Conservation (phyloP, 306 rosid species). For the Arachis hypogaea region DNA sequence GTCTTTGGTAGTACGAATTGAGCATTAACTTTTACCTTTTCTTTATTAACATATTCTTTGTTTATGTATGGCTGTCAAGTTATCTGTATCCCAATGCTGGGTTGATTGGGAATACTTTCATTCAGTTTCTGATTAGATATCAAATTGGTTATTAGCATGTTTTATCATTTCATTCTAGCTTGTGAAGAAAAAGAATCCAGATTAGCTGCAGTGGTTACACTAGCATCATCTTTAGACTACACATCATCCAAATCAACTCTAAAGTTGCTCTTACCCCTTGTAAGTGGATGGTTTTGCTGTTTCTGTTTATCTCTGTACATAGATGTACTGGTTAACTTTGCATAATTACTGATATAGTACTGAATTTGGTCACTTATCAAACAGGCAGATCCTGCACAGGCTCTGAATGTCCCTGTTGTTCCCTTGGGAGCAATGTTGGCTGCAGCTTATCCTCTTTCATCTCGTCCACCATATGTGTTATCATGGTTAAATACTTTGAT, state of each 20-base stretch:
- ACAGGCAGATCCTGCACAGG: slow-evolving; percentile 99
- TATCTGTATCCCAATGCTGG: slow-evolving; percentile 21
- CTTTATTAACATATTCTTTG: slow-evolving; percentile 15
- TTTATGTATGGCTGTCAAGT: not conserved
- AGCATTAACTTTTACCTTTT: slow-evolving; percentile 29
- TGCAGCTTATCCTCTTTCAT: slow-evolving; percentile 92
- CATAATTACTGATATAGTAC: slow-evolving; percentile 27
- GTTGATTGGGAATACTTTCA: slow-evolving; percentile 3
- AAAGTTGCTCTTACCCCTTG: slow-evolving; percentile 88
- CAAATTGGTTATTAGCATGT: slow-evolving; percentile 30
- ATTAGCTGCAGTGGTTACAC: slow-evolving; percentile 85
- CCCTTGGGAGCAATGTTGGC: slow-evolving; percentile 86
- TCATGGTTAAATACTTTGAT: slow-evolving; percentile 86
- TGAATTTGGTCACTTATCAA: slow-evolving; percentile 48
- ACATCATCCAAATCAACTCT: slow-evolving; percentile 87
- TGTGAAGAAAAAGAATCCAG: slow-evolving; percentile 74
- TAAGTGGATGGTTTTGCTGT: slow-evolving; percentile 54
- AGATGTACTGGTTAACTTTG: slow-evolving; percentile 25
- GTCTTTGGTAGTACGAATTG: slow-evolving; percentile 23
- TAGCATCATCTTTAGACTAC: slow-evolving; percentile 96
- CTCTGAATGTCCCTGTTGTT: slow-evolving; percentile 88
- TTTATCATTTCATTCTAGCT: slow-evolving; percentile 54
- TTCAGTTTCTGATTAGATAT: slow-evolving; percentile 11
- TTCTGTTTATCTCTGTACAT: slow-evolving; percentile 24
- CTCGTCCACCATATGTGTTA: slow-evolving; percentile 71